phyloP scores from a whole-genome alignment of 164 flowering plant species.

The Vitis labrusca region DNA sequence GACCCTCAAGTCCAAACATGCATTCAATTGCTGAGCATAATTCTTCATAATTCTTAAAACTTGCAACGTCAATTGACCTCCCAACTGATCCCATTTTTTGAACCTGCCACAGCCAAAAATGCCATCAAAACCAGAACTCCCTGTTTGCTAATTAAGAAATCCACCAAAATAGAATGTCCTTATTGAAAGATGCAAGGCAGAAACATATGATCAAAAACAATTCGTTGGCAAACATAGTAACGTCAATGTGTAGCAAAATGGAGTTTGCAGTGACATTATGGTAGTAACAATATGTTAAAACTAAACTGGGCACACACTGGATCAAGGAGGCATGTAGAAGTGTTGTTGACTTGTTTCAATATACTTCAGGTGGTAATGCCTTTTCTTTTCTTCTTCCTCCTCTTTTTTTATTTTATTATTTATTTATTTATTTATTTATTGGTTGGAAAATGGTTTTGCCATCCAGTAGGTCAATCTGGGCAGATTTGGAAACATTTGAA shows the following conservation, averaged over 20 bases:
- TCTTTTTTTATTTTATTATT: too few relatives aligned
- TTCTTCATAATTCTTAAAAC: conserved; percentile 73
- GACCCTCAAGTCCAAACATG: conserved; percentile 91
- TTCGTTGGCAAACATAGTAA: neutral
- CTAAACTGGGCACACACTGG: neutral
- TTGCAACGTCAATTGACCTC: conserved; percentile 90
- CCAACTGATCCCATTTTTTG: conserved; percentile 99
- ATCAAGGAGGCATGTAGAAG: too few relatives aligned
- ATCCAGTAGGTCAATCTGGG: neutral
- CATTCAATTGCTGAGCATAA: conserved; percentile 75
- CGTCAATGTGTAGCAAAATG: neutral
- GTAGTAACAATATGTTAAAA: neutral
- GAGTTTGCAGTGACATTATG: neutral
- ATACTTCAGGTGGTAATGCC: too few relatives aligned
- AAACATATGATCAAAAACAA: neutral
- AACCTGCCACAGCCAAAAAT: conserved; percentile 47
- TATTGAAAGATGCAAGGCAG: neutral
- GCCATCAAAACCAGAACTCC: too few relatives aligned
- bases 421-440: too few relatives aligned
- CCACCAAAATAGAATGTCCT: neutral
- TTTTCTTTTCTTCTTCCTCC: too few relatives aligned
- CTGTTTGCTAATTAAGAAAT: neutral
- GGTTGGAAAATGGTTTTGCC: neutral
- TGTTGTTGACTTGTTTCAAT: too few relatives aligned
- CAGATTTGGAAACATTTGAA: neutral